Base-by-base conservation (phyloP, 2,329 filamentous ascomycete species). In the Cercospora zeae-maydis region DNA sequence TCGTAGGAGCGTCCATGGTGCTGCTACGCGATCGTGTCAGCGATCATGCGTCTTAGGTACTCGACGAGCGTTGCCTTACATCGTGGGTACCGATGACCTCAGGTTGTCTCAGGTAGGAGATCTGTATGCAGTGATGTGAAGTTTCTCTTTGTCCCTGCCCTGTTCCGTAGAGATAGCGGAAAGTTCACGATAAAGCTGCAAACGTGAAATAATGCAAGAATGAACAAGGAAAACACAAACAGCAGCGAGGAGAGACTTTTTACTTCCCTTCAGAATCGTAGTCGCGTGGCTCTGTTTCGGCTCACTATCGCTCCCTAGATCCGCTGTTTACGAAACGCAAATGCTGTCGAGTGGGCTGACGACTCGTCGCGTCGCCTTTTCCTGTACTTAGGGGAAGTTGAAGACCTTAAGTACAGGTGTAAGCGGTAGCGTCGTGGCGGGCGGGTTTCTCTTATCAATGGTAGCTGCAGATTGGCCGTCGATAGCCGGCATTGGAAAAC, bases 1-100 rank as follows among this genome's bases (percentile, higher is more conserved):
- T 82, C 6, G 84, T 84, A 3, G 85, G 82, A 33, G 85, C 84
- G 60, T 76, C 74, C 75, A 77, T 60, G 39, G 33, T n/a, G 33
- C 34, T 55, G 13, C 33, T 54, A 19, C 14, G 6, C 51, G 37
- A 36, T 55, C 47, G 24, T 31, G 30, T 53, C 49, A 53, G 49
- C 27, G 16, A 19, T 21, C 49, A 19, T 53, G 49, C 16, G 9
- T 16, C 13, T 53, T 30, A n/a, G 34, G 49, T 53, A 9, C 49
- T 16, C 27, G 11, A 31, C 34, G 27, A 53, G 49, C 27, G 16
- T 14, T 27, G 27, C 31, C 49, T 53, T 30, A 53, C 49, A 19
- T 53, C 27, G 49, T 34, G 21, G 49, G 21, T 53, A 31, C 16
- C 49, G 31, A 53, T 53, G 49, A 53, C 30, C 49, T 53, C 49